A percentile compares a stretch with the other conserved stretches of the same genome.
Evolutionary conservation across 208 protist species (phyloP).

Genomic region (Acanthamoeba royreba): DNA sequence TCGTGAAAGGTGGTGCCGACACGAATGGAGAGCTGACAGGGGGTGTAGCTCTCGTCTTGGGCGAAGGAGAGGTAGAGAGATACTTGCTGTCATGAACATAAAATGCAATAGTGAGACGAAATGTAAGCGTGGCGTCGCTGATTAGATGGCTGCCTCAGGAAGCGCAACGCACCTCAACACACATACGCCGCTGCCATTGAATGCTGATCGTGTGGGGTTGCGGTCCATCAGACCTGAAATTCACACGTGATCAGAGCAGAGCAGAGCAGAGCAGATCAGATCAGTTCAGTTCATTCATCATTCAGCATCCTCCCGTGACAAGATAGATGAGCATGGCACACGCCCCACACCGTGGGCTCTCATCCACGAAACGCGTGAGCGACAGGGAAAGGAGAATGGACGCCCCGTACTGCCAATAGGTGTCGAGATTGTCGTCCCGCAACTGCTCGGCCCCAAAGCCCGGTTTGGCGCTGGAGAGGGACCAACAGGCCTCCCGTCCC

Average conservation of each 20-base stretch:
- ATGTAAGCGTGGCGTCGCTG: background rate
- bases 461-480: slow-evolving; percentile 80
- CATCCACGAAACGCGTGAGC: too few relatives aligned
- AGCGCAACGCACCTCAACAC: background rate
- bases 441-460: slow-evolving; percentile 81
- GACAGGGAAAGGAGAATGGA: too few relatives aligned
- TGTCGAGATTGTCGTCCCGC: slow-evolving; percentile 78
- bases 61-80: slow-evolving; percentile 72
- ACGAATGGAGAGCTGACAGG: slow-evolving; percentile 72
- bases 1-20: slow-evolving; percentile 75
- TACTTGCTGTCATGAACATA: slow-evolving; percentile 21
- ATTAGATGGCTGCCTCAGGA: too few relatives aligned
- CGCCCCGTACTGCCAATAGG: slow-evolving; percentile 87
- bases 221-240: slow-evolving; percentile 66
- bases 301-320: too few relatives aligned
- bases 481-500: slow-evolving; percentile 76
- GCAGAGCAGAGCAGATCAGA: background rate
- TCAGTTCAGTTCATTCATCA: too few relatives aligned
- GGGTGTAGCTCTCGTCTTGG: slow-evolving; percentile 84
- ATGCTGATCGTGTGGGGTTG: slow-evolving; percentile 84
- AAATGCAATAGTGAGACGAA: background rate
- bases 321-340: too few relatives aligned
- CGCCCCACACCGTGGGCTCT: too few relatives aligned
- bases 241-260: background rate
- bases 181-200: slow-evolving; percentile 67